These are phyloP conservation scores for Phyllosticta citrichinensis DNA, from an alignment of 2,329 filamentous ascomycete genomes.

Conservation along the genomic window DNA sequence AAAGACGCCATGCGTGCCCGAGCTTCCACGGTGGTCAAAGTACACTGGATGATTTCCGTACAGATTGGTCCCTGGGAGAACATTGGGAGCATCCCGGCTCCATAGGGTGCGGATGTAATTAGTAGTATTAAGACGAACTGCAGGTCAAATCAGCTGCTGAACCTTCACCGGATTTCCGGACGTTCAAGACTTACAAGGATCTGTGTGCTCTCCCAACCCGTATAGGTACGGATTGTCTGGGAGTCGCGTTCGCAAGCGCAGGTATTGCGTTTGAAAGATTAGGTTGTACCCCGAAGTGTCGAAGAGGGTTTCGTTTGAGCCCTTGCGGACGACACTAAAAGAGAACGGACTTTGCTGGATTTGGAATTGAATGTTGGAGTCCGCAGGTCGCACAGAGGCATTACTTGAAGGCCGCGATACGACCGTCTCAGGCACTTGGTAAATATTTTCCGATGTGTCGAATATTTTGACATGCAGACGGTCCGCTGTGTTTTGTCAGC, in stretches of 20 bases:
- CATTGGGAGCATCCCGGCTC: constrained; percentile 54
- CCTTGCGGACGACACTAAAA: constrained; percentile 52
- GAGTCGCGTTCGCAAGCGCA: constrained; percentile 60
- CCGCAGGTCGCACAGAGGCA: constrained; percentile 19
- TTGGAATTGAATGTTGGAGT: constrained; percentile 44
- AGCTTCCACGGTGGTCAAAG: constrained; percentile 53
- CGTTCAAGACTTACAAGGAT: constrained; percentile 35
- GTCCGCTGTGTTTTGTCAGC: constrained; percentile 35
- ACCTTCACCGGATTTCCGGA: not conserved
- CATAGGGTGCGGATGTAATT: constrained; percentile 63
- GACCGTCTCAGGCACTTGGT: constrained; percentile 62
- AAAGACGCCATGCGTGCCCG: constrained; percentile 28
- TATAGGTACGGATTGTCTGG: constrained; percentile 63
- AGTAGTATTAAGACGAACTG: constrained; percentile 52
- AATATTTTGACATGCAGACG: constrained; percentile 68
- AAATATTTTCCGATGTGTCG: constrained; percentile 59
- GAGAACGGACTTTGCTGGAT: constrained; percentile 52
- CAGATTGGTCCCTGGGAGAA: constrained; percentile 54
- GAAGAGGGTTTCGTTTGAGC: constrained; percentile 52
- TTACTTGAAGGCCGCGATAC: constrained; percentile 48
- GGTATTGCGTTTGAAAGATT: constrained; percentile 69
- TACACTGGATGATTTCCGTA: constrained; percentile 71
- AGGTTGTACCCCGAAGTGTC: constrained; percentile 57
- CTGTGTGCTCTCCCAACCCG: constrained; percentile 68
- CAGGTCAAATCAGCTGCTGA: not conserved